Evolutionary conservation across 306 rosid species (phyloP), one percentile per base, ranked within the genome.

Genomic region (Ziziphus jujuba): DNA sequence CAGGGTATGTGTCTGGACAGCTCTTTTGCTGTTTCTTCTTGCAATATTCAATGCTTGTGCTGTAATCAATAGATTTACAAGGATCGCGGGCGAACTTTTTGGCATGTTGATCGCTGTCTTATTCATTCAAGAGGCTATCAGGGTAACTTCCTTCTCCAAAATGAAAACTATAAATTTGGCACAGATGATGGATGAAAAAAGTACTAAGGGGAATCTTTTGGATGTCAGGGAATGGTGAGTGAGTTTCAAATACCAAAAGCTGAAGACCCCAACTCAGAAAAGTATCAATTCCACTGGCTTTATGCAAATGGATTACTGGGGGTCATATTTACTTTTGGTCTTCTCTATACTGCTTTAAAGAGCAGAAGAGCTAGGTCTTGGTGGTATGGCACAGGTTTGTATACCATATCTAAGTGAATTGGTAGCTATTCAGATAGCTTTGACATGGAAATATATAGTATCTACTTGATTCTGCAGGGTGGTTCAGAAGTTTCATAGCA

Each of bases 1-100:
- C 87, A 89, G 97, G 97, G 95, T 89, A 72, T 89, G 96, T 51
- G 87, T 87, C 40, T 92, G 97, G 98, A 86, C 97, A 48, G 79
- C 97, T 65, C 81, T 92, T 35, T 70, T 87, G 78, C 76, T 92
- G 56, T 74, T 87, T 68, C 81, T 92, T 56, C 83, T 89, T 20
- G 92, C 96, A 43, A 80, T 84, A 38, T 82, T 92, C 88, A 90
- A 90, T 78, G 98, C 84, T 20, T 89, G 91, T 48, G 58, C 62
- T 34, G 68, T 92, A n/a, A 84, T 89, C 84, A 89, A 73, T 25
- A 86, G 79, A 69, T 92, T 92, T 70, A 92, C 98, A 1, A 86
- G 98, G 81, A 76, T 89, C 56, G 93, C 98, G 0, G 97, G 93
- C 1, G 97, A 89, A 59, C 84, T 89, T 65, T 89, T 92, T 43